These are phyloP conservation scores for Amphicarpaea edgeworthii DNA, from an alignment of 306 rosid species.

Conservation along the genomic window DNA sequence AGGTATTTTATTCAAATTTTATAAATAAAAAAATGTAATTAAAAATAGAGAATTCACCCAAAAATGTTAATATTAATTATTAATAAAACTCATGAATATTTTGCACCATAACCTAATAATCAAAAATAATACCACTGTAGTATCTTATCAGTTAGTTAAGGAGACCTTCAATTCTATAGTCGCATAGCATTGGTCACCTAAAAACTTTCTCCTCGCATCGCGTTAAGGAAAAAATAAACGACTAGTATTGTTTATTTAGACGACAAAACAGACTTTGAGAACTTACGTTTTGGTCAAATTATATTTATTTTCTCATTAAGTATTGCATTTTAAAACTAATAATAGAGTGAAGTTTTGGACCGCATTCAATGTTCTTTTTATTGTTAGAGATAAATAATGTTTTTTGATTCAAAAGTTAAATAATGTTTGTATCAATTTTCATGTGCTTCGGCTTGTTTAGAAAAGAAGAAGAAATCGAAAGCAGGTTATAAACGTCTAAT, in stretches of 20 bases:
- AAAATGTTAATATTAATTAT: too few species aligned
- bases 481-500: not conserved
- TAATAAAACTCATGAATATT: too few species aligned
- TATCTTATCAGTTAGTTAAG: not conserved
- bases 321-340: not conserved
- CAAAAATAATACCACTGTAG: not conserved
- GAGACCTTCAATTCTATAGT: not conserved
- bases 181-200: not conserved
- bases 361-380: not conserved
- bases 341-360: not conserved
- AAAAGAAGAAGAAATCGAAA: not conserved
- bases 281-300: not conserved
- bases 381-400: not conserved
- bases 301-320: not conserved
- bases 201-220: not conserved
- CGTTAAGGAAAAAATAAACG: conserved; percentile 10
- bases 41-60: too few species aligned
- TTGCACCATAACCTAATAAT: too few species aligned
- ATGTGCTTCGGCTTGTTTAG: not conserved
- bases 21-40: too few species aligned
- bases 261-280: conserved; percentile 28
- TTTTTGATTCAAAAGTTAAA: not conserved
- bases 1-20: too few species aligned
- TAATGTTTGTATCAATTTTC: not conserved
- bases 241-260: conserved; percentile 13